Evolutionary conservation across 352 stramenopile species (phyloP), one percentile per base, ranked within the genome.

Genomic region (Peronosclerospora sorghi): DNA sequence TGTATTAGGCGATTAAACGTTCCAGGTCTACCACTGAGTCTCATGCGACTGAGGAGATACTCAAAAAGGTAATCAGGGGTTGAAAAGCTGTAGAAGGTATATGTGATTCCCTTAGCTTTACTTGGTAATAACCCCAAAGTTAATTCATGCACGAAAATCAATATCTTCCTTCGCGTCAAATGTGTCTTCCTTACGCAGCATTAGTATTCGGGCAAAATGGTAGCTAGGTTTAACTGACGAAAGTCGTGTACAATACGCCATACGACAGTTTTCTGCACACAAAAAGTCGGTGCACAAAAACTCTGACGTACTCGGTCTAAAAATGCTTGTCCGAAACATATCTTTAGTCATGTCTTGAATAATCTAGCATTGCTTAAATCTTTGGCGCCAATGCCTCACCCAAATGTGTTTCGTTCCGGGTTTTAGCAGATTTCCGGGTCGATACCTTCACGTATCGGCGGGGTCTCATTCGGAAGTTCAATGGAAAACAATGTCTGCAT

Each of bases 161-260:
- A 6, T 26, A n/a, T 3, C 21, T 26, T 3, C 21, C 21, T 26
- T 26, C 6, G 21, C 21, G 6, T 26, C 21, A 6, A 26, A 26
- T 6, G 21, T 26, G 6, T 26, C 21, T 26, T 26, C 21, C 21
- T 26, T 26, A 6, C 21, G 6, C 3, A 26, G 6, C 21, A 26
- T 26, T 6, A 6, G 21, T 26, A 26, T 26, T 26, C 21, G 3
- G 21, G 6, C 21, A 26, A 26, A n/a, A n/a, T n/a, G n/a, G n/a
- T n/a, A n/a, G n/a, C 21, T 26, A 26, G 21, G 3, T 9, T 26
- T 26, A 26, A 6, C 6, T 26, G 6, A 26, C 21, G 28, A 30
- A 28, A 38, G 19, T 29, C 27, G 13, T 46, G 40, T 9, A 48
- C 30, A 34, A 48, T 48, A n/a, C 20, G 30, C 30, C 32, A 48